A percentile compares a stretch with the other conserved stretches of the same genome.
Conservation (phyloP, 805 yeast genomes). For the Kodamaea hsintzibuensis region DNA sequence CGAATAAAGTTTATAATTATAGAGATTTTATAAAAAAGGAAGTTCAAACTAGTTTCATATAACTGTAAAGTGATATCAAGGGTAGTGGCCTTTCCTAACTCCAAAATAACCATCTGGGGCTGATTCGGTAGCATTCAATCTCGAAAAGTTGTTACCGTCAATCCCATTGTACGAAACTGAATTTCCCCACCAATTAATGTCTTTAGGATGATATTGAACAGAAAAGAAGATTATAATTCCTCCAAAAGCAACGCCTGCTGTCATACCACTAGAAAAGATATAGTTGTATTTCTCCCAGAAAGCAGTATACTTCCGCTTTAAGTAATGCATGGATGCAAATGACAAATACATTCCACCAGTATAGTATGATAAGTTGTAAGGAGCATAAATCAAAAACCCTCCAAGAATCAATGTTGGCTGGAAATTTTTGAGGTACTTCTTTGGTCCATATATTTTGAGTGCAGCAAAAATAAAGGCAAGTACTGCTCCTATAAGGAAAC, state of each 20-base stretch:
- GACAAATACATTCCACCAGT: slow-evolving; percentile 31
- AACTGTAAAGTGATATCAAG: slow-evolving; percentile 12
- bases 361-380: slow-evolving; percentile 33
- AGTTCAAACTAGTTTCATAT: not conserved
- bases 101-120: slow-evolving; percentile 41
- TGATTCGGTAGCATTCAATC: slow-evolving; percentile 18
- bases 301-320: slow-evolving; percentile 26
- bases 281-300: slow-evolving; percentile 42
- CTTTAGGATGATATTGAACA: slow-evolving; percentile 32
- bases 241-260: slow-evolving; percentile 37
- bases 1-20: not conserved
- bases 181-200: slow-evolving; percentile 34
- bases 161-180: slow-evolving; percentile 31
- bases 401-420: slow-evolving; percentile 37
- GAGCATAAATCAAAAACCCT: slow-evolving; percentile 32
- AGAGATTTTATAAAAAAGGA: not conserved
- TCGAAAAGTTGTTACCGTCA: slow-evolving; percentile 39
- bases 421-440: slow-evolving; percentile 25
- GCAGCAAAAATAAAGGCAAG: slow-evolving; percentile 23
- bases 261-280: slow-evolving; percentile 31
- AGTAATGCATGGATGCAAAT: slow-evolving; percentile 28
- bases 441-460: slow-evolving; percentile 18
- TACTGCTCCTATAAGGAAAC: slow-evolving; percentile 36
- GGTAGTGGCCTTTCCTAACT: slow-evolving; percentile 27
- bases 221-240: slow-evolving; percentile 38